A percentile compares a stretch with the other conserved stretches of the same genome.
Evolutionary conservation across 2,329 filamentous ascomycete genomes (phyloP).

Genomic region (Chrysoporthe cubensis): DNA sequence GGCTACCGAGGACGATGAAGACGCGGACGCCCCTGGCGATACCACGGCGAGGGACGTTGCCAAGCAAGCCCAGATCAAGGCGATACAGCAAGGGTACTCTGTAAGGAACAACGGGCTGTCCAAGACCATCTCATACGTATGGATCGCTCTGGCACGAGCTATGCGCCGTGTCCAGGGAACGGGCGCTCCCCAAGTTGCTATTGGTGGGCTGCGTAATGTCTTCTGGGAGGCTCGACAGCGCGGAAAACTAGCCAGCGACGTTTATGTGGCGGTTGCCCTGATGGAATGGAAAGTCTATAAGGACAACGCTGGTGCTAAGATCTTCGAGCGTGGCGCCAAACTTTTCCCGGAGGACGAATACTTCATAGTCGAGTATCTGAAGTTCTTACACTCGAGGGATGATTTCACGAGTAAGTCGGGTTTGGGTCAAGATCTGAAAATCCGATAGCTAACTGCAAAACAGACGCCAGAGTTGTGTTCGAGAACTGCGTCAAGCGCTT

Average conservation of each 20-base stretch:
- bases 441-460: conserved; percentile 24
- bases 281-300: conserved; percentile 97
- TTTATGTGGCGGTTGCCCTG: conserved; percentile 90
- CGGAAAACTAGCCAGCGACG: conserved; percentile 88
- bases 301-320: conserved; percentile 88
- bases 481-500: conserved; percentile 89
- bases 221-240: conserved; percentile 87
- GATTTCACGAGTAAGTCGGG: conserved; percentile 81
- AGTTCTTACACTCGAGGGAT: conserved; percentile 88
- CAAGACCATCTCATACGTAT: conserved; percentile 86
- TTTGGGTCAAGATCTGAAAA: neutral
- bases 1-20: conserved; percentile 51
- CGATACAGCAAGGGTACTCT: conserved; percentile 68
- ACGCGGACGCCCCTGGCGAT: conserved; percentile 52
- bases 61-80: conserved; percentile 66
- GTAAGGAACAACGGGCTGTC: conserved; percentile 77
- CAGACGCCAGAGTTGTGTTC: conserved; percentile 93
- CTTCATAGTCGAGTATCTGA: conserved; percentile 94
- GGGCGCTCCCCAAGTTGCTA: conserved; percentile 60
- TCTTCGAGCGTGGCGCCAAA: conserved; percentile 92
- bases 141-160: conserved; percentile 92
- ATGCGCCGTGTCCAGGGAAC: conserved; percentile 95
- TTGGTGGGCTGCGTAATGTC: conserved; percentile 77
- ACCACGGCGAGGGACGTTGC: conserved; percentile 53
- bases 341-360: conserved; percentile 92